Evolutionary conservation across 2,329 filamentous ascomycete genomes (phyloP), one percentile per base, ranked within the genome.

Genomic region (Zymoseptoria pseudotritici): DNA sequence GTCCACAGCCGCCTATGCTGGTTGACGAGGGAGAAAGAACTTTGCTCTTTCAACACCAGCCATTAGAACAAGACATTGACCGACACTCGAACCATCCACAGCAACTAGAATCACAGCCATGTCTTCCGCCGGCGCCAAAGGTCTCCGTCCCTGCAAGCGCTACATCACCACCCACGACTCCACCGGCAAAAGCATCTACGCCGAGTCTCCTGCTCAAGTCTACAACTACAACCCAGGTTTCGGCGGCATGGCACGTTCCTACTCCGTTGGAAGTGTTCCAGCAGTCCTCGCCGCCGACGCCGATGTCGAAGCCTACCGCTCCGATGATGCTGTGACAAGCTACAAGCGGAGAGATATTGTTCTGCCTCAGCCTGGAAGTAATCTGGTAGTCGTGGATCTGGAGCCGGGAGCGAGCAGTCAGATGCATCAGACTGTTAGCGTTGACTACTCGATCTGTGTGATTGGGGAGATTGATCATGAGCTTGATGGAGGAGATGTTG

Each of bases 121-220:
- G 61, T 53, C 61, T 29, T 19, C 50, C 13, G 58, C 61, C 3
- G 61, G 54, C 17, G 50, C 51, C 36, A 29, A 56, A 22, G 61
- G 58, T 11, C 63, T 67, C 22, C 53, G 51, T 9, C 61, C 63
- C 19, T 64, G 61, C 63, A 65, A 66, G 57, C 55, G 66, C 31
- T 65, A 66, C 63, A 67, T 67, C 56, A 57, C 64, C 10, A 67
- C 63, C 20, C 66, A 65, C 59, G 59, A 66, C 54, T 56, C 19
- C 54, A 52, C 22, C 36, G 64, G 64, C 29, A 62, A 60, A 51
- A 67, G 64, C 55, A 51, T 64, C 26, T 66, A 64, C 36, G 57
- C 63, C n/a, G 56, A 56, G 10, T 63, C 63, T 10, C 64, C 66
- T 7, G 64, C 62, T 0, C 61, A 64, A 46, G 56, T 64, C 31